Conservation (phyloP, 208 protist genomes). For the Trypanosoma caninum region DNA sequence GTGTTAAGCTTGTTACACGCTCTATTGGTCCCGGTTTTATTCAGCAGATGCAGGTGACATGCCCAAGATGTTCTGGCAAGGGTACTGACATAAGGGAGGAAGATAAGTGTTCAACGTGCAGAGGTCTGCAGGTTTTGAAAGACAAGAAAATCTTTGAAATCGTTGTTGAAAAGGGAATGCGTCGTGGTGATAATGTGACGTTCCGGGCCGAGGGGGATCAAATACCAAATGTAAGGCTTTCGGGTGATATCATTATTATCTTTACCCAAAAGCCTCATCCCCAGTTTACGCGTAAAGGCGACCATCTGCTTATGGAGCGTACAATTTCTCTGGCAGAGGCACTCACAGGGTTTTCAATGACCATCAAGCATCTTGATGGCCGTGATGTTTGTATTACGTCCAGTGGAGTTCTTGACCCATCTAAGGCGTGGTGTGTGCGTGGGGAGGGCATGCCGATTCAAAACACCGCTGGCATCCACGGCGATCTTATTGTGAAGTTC, state of each 20-base stretch:
- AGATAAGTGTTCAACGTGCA: constrained; percentile 94
- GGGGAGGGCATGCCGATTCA: constrained; percentile 93
- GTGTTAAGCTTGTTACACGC: constrained; percentile 91
- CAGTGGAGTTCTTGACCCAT: constrained; percentile 79
- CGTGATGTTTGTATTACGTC: constrained; percentile 81
- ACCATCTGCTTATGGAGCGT: constrained; percentile 94
- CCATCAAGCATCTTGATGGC: constrained; percentile 90
- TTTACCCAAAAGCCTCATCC: constrained; percentile 95
- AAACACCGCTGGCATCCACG: constrained; percentile 82
- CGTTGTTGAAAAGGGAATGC: constrained; percentile 97
- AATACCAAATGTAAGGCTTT: constrained; percentile 85
- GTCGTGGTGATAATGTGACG: constrained; percentile 93
- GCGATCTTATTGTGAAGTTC: constrained; percentile 90
- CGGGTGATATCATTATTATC: constrained; percentile 98
- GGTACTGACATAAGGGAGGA: constrained; percentile 90
- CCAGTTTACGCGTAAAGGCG: constrained; percentile 91
- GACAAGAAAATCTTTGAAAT: constrained; percentile 98
- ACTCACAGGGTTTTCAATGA: constrained; percentile 91
- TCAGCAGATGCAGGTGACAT: constrained; percentile 95
- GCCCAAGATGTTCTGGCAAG: constrained; percentile 92
- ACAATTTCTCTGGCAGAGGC: constrained; percentile 93
- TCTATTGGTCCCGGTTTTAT: constrained; percentile 97
- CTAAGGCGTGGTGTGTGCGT: constrained; percentile 75
- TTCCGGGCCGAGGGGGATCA: constrained; percentile 97
- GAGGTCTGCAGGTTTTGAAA: constrained; percentile 93